These are phyloP conservation scores for Candida takata DNA, from an alignment of 805 yeast species.

Conservation along the genomic window DNA sequence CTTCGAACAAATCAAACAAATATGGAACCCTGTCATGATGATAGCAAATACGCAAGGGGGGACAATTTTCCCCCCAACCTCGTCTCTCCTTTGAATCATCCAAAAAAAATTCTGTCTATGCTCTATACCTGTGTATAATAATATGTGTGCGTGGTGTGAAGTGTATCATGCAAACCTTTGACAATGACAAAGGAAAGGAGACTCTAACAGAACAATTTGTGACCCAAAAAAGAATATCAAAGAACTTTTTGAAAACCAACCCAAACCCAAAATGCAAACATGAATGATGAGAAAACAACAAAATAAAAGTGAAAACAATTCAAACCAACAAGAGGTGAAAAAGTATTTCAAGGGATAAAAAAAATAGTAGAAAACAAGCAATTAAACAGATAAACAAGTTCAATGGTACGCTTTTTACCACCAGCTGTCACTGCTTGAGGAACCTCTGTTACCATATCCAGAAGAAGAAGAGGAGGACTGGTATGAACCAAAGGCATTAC, in stretches of 20 bases:
- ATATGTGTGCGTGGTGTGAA: background rate
- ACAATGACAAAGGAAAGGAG: background rate
- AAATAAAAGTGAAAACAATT: background rate
- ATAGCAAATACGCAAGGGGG: too few species aligned
- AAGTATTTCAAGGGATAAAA: background rate
- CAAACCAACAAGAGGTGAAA: background rate
- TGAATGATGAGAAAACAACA: slow-evolving; percentile 3
- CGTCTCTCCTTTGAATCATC: background rate
- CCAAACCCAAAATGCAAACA: slow-evolving; percentile 3
- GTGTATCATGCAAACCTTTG: too few species aligned
- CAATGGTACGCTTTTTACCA: slow-evolving; percentile 3
- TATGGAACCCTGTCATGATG: too few species aligned
- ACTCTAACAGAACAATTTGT: background rate
- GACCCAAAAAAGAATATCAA: slow-evolving; percentile 2
- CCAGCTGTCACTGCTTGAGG: slow-evolving; percentile 3
- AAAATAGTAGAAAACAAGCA: slow-evolving; percentile 1
- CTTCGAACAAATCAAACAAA: too few species aligned
- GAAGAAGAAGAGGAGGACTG: slow-evolving; percentile 13
- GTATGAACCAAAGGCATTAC: slow-evolving; percentile 10
- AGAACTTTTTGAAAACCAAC: slow-evolving; percentile 1
- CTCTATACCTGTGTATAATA: slow-evolving; percentile 1
- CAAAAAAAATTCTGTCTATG: background rate
- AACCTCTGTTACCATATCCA: slow-evolving; percentile 7
- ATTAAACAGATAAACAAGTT: background rate
- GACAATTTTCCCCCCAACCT: too few species aligned